phyloP scores from a whole-genome alignment of 2,329 filamentous ascomycete genomes.

The Penicillium frequentans region DNA sequence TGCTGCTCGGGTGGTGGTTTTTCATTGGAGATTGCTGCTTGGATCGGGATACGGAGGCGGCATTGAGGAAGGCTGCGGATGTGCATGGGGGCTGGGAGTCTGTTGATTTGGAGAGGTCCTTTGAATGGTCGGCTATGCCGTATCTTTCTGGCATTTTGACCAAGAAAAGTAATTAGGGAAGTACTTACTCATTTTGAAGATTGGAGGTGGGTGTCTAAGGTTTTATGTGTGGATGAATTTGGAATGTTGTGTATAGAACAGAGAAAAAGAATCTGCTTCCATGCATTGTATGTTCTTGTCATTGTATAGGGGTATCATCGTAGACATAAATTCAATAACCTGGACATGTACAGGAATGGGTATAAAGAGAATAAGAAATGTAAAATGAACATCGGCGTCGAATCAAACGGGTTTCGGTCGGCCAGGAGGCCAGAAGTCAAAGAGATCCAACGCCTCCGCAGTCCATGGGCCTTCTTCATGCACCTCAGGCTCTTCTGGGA shows the following conservation, averaged over 20 bases:
- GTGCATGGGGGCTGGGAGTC: constrained; percentile 49
- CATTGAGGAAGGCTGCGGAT: constrained; percentile 43
- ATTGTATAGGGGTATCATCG: constrained; percentile 18
- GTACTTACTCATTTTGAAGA: neutral
- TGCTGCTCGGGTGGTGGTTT: constrained; percentile 51
- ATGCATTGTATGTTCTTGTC: neutral
- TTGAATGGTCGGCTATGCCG: constrained; percentile 39
- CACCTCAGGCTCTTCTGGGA: constrained; percentile 14
- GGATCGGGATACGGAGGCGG: constrained; percentile 49
- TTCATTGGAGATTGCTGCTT: constrained; percentile 55
- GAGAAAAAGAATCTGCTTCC: neutral
- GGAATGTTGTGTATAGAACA: neutral
- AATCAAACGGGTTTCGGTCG: constrained; percentile 32
- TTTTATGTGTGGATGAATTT: neutral
- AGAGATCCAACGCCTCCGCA: constrained; percentile 42
- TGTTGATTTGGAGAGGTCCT: constrained; percentile 47
- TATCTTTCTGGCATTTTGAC: constrained; percentile 44
- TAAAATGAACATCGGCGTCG: neutral
- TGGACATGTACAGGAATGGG: neutral
- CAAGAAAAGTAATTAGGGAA: constrained; percentile 30
- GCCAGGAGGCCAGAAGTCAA: constrained; percentile 46
- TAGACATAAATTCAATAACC: constrained; percentile 1
- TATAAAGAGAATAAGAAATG: neutral
- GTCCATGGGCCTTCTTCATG: constrained; percentile 43
- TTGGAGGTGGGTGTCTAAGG: neutral